Percentiles rank a stretch among this genome's conserved stretches.
These are phyloP conservation scores for Wickerhamomyces ciferrii DNA, from an alignment of 805 yeast species.

Conservation along the genomic window DNA sequence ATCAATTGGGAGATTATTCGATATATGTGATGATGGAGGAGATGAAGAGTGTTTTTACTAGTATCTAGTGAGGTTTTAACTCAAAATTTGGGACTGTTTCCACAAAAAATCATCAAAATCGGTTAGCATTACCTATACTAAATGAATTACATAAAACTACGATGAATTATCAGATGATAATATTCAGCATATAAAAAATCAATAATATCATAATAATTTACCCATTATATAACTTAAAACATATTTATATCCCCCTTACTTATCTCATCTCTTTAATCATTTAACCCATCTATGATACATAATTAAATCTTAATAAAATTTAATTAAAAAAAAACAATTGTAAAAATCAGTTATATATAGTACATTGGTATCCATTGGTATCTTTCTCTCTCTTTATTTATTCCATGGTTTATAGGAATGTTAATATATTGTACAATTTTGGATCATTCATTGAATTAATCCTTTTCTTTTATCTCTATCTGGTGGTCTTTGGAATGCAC, in stretches of 20 bases:
- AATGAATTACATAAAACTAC: neutral
- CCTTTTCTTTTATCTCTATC: conserved; percentile 13
- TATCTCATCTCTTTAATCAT: neutral
- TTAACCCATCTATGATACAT: neutral
- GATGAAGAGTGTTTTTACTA: too few relatives aligned
- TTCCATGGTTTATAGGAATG: too few relatives aligned
- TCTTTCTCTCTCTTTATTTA: neutral
- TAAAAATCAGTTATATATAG: neutral
- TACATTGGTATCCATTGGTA: too few relatives aligned
- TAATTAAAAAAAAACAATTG: neutral
- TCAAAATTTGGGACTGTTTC: too few relatives aligned
- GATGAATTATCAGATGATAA: neutral
- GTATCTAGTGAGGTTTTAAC: too few relatives aligned
- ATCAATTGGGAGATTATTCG: too few relatives aligned
- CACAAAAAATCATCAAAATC: neutral
- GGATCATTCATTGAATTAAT: neutral
- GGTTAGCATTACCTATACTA: neutral
- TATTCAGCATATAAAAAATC: too few relatives aligned
- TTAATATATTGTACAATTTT: neutral
- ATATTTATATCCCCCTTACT: neutral
- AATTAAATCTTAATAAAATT: neutral
- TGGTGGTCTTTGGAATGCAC: conserved; percentile 22
- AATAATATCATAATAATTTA: too few relatives aligned
- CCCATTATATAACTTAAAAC: neutral
- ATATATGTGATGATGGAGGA: too few relatives aligned